Evolutionary conservation across 176 grass and related monocot genomes (phyloP), one percentile per base, ranked within the genome.

Genomic region (Elaeis guineensis): DNA sequence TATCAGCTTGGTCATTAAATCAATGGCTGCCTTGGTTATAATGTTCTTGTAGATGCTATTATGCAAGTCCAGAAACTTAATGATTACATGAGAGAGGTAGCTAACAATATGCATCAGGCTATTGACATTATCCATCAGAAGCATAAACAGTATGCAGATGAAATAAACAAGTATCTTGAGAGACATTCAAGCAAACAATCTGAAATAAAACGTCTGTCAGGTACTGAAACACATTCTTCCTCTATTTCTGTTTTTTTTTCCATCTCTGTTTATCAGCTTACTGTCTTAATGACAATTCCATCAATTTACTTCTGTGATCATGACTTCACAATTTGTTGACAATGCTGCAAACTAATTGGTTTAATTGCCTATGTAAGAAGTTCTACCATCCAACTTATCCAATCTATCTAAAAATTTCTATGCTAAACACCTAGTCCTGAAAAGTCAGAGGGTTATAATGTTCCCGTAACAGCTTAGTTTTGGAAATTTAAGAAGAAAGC

Each of bases 201-300:
- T 69, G 91, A 82, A 84, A 87, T 90, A 66, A 90, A 87, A 66
- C 58, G 26, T 22, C 75, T 96, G 77, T 84, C 80, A 96, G 91
- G 91, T 96, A 64, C 26, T 67, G 19, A 69, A 78, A 75, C 23
- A 49, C 67, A 35, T 69, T 55, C 67, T 21, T 64, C 66, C 51
- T 65, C 66, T 55, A 18, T 6, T 71, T 50, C n/a, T 15, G 2
- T 26, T 11, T 62, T 49, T 75, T 69, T n/a, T 73, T 26, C 59
- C n/a, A 59, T 63, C 22, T 59, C 72, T 28, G 0, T 0, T 3
- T 72, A 66, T 59, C 20, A 65, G 61, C 30, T 39, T 39, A 12
- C 61, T 78, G 57, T 54, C 68, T 72, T 78, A 55, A 48, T 24
- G 35, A 35, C 50, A 58, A 58, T 16, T 14, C 9, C 21, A 24